Conservation (phyloP, 1,139 yeast genomes). For the Candida neerlandica region DNA sequence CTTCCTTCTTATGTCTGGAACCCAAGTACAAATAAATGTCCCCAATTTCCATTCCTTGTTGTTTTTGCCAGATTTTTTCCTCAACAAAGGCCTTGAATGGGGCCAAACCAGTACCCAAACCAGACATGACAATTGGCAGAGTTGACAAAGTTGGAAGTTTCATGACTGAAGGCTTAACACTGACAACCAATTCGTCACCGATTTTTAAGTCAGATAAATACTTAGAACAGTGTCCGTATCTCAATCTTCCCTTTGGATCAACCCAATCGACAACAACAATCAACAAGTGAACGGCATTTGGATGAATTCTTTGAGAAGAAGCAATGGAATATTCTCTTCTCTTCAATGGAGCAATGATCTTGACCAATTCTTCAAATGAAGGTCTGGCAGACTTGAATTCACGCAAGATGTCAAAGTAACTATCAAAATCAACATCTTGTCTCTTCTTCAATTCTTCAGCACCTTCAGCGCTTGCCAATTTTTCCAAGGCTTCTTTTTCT, state of each 20-base stretch:
- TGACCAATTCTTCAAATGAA: conserved; percentile 66
- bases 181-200: conserved; percentile 88
- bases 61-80: conserved; percentile 91
- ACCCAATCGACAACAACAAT: conserved; percentile 97
- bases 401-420: conserved; percentile 80
- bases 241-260: conserved; percentile 79
- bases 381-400: conserved; percentile 87
- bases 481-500: conserved; percentile 64
- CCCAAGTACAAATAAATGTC: conserved; percentile 88
- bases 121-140: conserved; percentile 95
- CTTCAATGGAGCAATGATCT: conserved; percentile 81
- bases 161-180: conserved; percentile 97
- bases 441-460: conserved; percentile 83
- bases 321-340: conserved; percentile 99
- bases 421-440: conserved; percentile 80
- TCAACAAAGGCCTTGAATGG: conserved; percentile 98
- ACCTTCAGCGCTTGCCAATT: conserved; percentile 76
- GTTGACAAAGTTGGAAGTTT: conserved; percentile 85
- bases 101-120: conserved; percentile 97
- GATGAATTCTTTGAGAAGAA: conserved; percentile 90
- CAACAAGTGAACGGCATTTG: conserved; percentile 86
- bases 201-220: conserved; percentile 75
- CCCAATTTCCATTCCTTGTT: conserved; percentile 88
- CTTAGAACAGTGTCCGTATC: conserved; percentile 95
- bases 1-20: conserved; percentile 94